Conservation (phyloP, 2,329 filamentous ascomycete genomes). For the Claviceps maximensis region DNA sequence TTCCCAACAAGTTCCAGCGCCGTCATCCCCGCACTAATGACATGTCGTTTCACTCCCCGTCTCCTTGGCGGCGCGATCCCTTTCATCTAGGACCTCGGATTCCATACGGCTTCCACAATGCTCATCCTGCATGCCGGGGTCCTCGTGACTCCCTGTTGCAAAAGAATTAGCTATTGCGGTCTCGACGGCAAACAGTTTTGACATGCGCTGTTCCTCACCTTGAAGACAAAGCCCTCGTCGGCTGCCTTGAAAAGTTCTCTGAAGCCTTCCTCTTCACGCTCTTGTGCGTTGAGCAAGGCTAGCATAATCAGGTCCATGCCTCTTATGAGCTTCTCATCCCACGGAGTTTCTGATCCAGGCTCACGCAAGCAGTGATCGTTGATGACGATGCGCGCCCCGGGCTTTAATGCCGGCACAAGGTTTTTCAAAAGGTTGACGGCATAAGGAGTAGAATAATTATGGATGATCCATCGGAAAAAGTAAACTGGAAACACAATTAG, state of each 20-base stretch:
- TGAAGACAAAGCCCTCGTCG: slow-evolving; percentile 29
- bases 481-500: slow-evolving; percentile 27
- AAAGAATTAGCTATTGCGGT: neutral
- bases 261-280: slow-evolving; percentile 34
- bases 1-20: neutral
- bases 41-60: neutral
- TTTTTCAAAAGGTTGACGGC: slow-evolving; percentile 34
- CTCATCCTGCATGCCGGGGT: slow-evolving; percentile 31
- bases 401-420: slow-evolving; percentile 41
- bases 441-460: slow-evolving; percentile 46
- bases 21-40: neutral
- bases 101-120: slow-evolving; percentile 35
- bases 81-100: slow-evolving; percentile 9
- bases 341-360: slow-evolving; percentile 24
- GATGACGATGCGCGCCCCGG: slow-evolving; percentile 34
- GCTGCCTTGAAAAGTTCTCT: slow-evolving; percentile 28
- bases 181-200: neutral
- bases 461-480: slow-evolving; percentile 46
- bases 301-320: slow-evolving; percentile 41
- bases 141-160: slow-evolving; percentile 25
- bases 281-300: slow-evolving; percentile 36
- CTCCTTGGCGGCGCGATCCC: neutral
- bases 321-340: slow-evolving; percentile 34
- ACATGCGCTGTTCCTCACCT: slow-evolving; percentile 14
- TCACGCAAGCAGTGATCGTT: slow-evolving; percentile 32